These are phyloP conservation scores for Penicillium arizonense DNA, from an alignment of 495 filamentous ascomycete genomes.

Conservation along the genomic window DNA sequence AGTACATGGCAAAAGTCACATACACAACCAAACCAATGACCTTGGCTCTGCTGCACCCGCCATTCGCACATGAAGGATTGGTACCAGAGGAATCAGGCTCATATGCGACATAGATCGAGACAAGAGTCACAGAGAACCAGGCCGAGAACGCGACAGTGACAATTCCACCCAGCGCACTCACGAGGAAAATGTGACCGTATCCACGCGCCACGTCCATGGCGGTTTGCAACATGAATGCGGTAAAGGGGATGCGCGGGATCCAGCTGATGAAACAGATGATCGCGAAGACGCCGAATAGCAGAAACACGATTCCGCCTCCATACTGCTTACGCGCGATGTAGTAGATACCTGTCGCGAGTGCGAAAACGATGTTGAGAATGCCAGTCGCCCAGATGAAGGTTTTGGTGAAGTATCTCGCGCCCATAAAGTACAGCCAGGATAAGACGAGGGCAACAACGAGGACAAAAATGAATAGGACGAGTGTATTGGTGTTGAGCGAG, in stretches of 20 bases:
- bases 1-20: conserved; percentile 86
- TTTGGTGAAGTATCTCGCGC: conserved; percentile 80
- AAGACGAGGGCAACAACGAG: conserved; percentile 69
- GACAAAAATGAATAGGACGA: conserved; percentile 79
- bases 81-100: conserved; percentile 49
- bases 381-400: conserved; percentile 87
- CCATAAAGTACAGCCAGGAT: conserved; percentile 71
- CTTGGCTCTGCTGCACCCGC: conserved; percentile 70
- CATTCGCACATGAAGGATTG: conserved; percentile 67
- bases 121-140: conserved; percentile 60
- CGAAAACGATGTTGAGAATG: conserved; percentile 65
- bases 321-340: conserved; percentile 68
- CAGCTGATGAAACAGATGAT: conserved; percentile 79
- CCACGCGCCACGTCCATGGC: conserved; percentile 80
- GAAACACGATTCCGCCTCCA: conserved; percentile 81
- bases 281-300: conserved; percentile 76
- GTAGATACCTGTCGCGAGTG: conserved; percentile 66
- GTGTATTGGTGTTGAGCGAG: conserved; percentile 77
- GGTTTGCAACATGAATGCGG: conserved; percentile 84
- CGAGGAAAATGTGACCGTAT: conserved; percentile 83
- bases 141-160: conserved; percentile 69
- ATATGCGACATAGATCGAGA: conserved; percentile 76
- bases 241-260: conserved; percentile 86
- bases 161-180: conserved; percentile 77
- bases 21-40: conserved; percentile 85